Conservation (phyloP, 2,329 filamentous ascomycete species). For the Achaetomium macrosporum region DNA sequence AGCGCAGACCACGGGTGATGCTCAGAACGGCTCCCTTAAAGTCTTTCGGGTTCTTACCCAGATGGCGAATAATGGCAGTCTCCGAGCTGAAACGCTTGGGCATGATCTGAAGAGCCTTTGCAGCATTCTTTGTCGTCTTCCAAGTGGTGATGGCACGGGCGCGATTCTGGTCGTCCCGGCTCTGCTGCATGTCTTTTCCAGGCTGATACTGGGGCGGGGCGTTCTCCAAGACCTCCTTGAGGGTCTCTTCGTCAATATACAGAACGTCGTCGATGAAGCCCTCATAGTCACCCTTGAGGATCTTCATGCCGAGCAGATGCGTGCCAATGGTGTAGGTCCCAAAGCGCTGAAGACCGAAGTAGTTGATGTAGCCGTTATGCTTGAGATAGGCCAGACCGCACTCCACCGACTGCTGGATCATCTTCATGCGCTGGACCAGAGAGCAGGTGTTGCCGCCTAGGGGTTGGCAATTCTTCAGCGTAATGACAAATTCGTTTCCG, state of each 20-base stretch:
- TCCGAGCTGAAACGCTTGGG: slow-evolving; percentile 82
- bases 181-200: slow-evolving; percentile 38
- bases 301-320: slow-evolving; percentile 75
- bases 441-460: slow-evolving; percentile 34
- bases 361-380: slow-evolving; percentile 85
- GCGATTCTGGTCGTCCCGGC: slow-evolving; percentile 70
- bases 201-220: slow-evolving; percentile 12
- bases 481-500: slow-evolving; percentile 92
- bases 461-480: slow-evolving; percentile 77
- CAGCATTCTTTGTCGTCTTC: slow-evolving; percentile 52
- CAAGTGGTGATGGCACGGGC: slow-evolving; percentile 75
- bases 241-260: slow-evolving; percentile 59
- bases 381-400: slow-evolving; percentile 61
- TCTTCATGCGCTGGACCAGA: slow-evolving; percentile 42
- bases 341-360: slow-evolving; percentile 96
- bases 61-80: slow-evolving; percentile 68
- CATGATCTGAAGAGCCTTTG: slow-evolving; percentile 59
- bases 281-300: slow-evolving; percentile 75
- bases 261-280: slow-evolving; percentile 75
- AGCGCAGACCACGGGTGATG: slow-evolving; percentile 74
- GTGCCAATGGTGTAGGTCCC: slow-evolving; percentile 83
- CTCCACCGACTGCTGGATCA: slow-evolving; percentile 45
- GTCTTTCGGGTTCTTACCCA: slow-evolving; percentile 56
- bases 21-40: slow-evolving; percentile 73
- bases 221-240: slow-evolving; percentile 47